Percentiles rank a stretch among this genome's conserved stretches.
Conservation (phyloP, 306 rosid species). For the Cicer pinnatifidum region DNA sequence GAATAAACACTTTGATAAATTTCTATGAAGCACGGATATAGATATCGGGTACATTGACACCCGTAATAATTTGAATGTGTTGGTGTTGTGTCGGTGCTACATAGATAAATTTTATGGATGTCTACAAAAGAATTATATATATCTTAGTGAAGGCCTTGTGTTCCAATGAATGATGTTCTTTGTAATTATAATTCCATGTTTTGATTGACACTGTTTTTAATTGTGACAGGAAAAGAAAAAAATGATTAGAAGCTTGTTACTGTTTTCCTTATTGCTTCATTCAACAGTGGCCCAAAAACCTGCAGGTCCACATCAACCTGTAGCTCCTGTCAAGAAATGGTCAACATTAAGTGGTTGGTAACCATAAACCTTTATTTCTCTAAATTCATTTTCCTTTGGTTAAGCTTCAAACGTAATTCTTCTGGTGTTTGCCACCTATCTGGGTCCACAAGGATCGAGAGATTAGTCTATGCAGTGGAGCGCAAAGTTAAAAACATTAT, state of each 20-base stretch:
- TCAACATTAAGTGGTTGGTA: slow-evolving; percentile 80
- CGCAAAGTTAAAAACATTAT: no score
- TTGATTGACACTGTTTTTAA: slow-evolving; percentile 22
- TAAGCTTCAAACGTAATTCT: neutral
- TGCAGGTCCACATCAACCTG: slow-evolving; percentile 6
- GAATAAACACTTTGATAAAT: neutral
- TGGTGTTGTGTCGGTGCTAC: no score
- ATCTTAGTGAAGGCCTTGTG: neutral
- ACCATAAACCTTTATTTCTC: neutral
- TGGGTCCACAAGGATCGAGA: no score
- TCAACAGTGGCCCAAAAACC: slow-evolving; percentile 52
- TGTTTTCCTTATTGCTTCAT: slow-evolving; percentile 60
- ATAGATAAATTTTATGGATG: no score
- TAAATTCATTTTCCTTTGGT: neutral
- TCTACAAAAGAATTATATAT: no score
- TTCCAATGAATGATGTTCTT: neutral
- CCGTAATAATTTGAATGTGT: no score
- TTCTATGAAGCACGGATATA: no score
- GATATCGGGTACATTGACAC: no score
- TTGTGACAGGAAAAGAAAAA: slow-evolving; percentile 54
- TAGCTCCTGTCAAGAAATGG: slow-evolving; percentile 56
- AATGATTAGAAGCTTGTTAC: slow-evolving; percentile 63
- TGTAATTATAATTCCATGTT: slow-evolving; percentile 16
- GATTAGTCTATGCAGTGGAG: no score
- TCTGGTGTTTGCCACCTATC: no score